Evolutionary conservation across 2,329 filamentous ascomycete genomes (phyloP), one percentile per base, ranked within the genome.

Genomic region (Stagonosporopsis tanaceti): DNA sequence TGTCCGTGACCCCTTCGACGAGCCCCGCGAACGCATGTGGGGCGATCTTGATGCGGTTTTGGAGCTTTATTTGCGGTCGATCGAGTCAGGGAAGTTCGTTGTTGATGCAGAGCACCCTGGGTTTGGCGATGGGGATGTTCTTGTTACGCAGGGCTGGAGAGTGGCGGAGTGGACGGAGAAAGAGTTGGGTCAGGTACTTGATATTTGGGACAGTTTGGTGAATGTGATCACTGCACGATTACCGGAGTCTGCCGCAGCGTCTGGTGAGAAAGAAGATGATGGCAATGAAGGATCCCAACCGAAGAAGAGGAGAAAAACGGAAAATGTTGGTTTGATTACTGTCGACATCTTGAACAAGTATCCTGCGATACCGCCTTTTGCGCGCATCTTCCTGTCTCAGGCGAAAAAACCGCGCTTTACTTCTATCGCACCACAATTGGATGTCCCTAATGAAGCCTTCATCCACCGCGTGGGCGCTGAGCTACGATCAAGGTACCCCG

Each of bases 351-450:
- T 52, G 15, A 27, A 52, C 24, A 27, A 42, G 22, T 45, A 52
- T 35, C 48, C 48, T 22, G 22, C 48, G n/a, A 52, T 45, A 37
- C 48, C 48, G 30, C 40, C 30, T 27, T 52, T 52, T 45, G 48
- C 48, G 32, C 20, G 48, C 3, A 20, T 37, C 9, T 52, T 52
- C 32, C 40, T 52, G 30, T 52, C 40, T 28, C 30, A 11, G 22
- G 48, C 48, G 12, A 52, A 37, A 37, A 38, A 52, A 15, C 48
- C 32, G 28, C 48, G 30, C 32, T 45, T 52, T 27, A 45, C 30
- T 35, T 37, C 22, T 25, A 45, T 52, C 30, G 48, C 48, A 22
- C 48, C 39, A 20, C 22, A 52, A 37, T 35, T 52, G 15, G 28
- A 38, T 27, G 32, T 52, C 11, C 48, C 48, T 22, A 34, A 52